These are phyloP conservation scores for Entomortierella parvispora DNA, from an alignment of 192 early-diverging fungal genomes.

Conservation along the genomic window DNA sequence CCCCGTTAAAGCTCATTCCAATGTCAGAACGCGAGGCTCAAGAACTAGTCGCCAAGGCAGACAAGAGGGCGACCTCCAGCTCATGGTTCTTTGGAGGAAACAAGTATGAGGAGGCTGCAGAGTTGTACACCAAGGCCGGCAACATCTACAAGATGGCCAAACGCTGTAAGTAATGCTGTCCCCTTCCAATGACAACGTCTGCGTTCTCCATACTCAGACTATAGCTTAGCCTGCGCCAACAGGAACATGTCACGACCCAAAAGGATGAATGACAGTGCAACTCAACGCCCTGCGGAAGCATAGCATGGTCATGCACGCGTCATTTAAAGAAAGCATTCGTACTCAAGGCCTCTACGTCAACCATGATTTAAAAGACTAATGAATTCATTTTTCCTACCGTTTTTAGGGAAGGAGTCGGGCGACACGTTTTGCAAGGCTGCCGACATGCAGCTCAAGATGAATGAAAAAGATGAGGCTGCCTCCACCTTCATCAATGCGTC, in stretches of 20 bases:
- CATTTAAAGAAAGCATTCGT: neutral
- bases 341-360: too few relatives aligned
- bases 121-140: conserved; percentile 90
- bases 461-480: conserved; percentile 89
- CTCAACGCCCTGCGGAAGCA: too few relatives aligned
- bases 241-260: too few relatives aligned
- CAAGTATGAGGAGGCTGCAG: conserved; percentile 95
- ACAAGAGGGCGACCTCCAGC: conserved; percentile 71
- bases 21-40: conserved; percentile 70
- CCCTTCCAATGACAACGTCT: neutral
- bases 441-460: conserved; percentile 75
- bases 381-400: neutral
- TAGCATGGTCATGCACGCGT: too few relatives aligned
- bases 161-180: conserved; percentile 83
- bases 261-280: too few relatives aligned
- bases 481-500: conserved; percentile 86
- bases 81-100: conserved; percentile 80
- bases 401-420: conserved; percentile 89
- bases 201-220: too few relatives aligned
- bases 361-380: neutral
- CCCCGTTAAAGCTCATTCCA: neutral
- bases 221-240: too few relatives aligned
- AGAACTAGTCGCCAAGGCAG: conserved; percentile 72
- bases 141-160: conserved; percentile 95
- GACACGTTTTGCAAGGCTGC: conserved; percentile 92